Conservation (phyloP, 768 basidiomycete species). For the Mycena belliarum region DNA sequence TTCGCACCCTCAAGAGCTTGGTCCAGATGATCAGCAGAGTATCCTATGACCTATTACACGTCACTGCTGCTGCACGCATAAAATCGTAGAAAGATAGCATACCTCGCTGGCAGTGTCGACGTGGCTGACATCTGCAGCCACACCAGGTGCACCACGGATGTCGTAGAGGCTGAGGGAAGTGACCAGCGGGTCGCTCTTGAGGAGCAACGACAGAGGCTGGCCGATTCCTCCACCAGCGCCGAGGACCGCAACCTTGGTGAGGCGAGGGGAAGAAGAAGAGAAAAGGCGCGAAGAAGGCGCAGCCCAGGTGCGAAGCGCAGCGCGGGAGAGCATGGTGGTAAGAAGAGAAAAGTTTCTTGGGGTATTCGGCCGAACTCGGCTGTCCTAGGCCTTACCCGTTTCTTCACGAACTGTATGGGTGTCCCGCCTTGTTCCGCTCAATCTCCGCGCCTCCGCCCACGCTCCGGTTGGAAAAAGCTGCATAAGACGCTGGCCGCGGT, state of each 20-base stretch:
- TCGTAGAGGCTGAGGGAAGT: slow-evolving; percentile 87
- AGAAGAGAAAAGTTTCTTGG: slow-evolving; percentile 5
- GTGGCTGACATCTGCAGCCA: slow-evolving; percentile 96
- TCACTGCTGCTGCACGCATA: slow-evolving; percentile 1
- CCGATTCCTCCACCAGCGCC: slow-evolving; percentile 99
- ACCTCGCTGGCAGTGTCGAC: slow-evolving; percentile 86
- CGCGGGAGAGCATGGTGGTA: slow-evolving; percentile 64
- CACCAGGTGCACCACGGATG: slow-evolving; percentile 94
- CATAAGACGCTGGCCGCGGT: too few relatives aligned
- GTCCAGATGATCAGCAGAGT: slow-evolving; percentile 84
- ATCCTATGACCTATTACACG: slow-evolving; percentile 61
- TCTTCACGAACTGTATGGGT: neutral
- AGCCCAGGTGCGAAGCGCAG: slow-evolving; percentile 58
- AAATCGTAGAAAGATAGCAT: slow-evolving; percentile 30
- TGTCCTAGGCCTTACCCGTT: neutral
- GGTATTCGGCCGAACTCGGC: neutral
- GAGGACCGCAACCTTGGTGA: slow-evolving; percentile 92
- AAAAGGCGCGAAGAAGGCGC: slow-evolving; percentile 63
- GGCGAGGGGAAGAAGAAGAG: slow-evolving; percentile 70
- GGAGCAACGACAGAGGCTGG: slow-evolving; percentile 91
- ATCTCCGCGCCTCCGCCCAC: neutral
- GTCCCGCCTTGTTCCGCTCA: neutral
- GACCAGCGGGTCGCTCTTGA: slow-evolving; percentile 92
- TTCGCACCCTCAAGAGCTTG: slow-evolving; percentile 86
- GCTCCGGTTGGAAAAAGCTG: too few relatives aligned